Base-by-base conservation (phyloP, 179 eudicot genomes). In the Pouteria campechiana region DNA sequence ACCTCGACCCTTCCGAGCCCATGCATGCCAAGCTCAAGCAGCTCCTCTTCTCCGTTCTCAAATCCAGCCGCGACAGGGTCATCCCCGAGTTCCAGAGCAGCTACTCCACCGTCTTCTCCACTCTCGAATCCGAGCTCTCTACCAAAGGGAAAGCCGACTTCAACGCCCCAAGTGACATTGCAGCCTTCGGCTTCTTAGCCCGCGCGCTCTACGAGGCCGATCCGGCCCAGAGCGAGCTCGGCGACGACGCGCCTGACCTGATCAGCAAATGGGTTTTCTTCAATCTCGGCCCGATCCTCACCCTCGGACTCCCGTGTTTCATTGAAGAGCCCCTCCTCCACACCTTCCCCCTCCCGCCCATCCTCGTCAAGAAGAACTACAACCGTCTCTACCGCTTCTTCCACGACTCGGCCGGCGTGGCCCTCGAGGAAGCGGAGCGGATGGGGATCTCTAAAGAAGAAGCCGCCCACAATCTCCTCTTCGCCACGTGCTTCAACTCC, bases 1-100 rank as follows among this genome's bases (percentile, higher is more conserved):
- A 68, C 48, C 78, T 88, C 1, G 93, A 88, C 55, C 97, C 95
- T 0, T 73, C 89, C 0, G 93, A 88, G 15, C 85, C 94, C 5
- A 75, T 11, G 11, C 97, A 88, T 55, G 80, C 32, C 19, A 72
- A 68, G 48, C 65, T 88, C 13, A 88, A 88, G 55, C 27, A 41
- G 1, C 63, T 86, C 4, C 35, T 87, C 50, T 78, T 89, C 48
- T 65, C 41, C 35, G 47, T 75, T 2, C 57, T 81, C 3, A 62
- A 56, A 13, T 42, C 72, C 0, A 48, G 79, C 2, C 69, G 89
- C 14, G 56, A 74, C 32, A 49, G 55, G 1, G 76, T 89, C 3
- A 42, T 84, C 13, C 97, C 97, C 3, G 97, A 81, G 57, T 89
- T 89, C 57, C 45, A 52, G 20, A 2, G 37, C 2, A 35, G 59